phyloP scores from a whole-genome alignment of 345 rosid species.

The Linum lewisii region DNA sequence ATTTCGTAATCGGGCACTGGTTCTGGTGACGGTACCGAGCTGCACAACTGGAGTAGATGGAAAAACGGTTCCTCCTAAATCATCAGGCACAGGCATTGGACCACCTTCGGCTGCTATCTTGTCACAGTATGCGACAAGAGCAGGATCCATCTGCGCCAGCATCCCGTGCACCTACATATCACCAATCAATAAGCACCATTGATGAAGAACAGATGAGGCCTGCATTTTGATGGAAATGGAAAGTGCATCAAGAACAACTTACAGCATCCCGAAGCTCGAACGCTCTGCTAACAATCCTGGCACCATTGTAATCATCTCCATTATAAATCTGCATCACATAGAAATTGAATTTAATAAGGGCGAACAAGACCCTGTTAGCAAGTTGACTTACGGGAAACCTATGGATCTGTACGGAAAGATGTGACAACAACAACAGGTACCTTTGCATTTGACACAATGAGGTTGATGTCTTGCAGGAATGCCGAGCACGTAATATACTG shows the following conservation, averaged over 20 bases:
- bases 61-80: conserved; percentile 48
- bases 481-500: conserved; percentile 73
- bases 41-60: conserved; percentile 67
- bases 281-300: conserved; percentile 90
- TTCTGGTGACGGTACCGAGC: conserved; percentile 66
- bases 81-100: conserved; percentile 70
- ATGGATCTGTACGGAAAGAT: conserved; percentile 4
- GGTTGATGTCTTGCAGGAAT: conserved; percentile 82
- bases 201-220: neutral
- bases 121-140: conserved; percentile 70
- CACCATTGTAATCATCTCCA: conserved; percentile 91
- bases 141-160: conserved; percentile 99
- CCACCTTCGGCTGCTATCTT: conserved; percentile 89
- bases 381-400: too few relatives aligned
- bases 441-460: conserved; percentile 89
- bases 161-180: conserved; percentile 79
- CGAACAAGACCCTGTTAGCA: neutral
- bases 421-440: conserved; percentile 21
- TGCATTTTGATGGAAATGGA: neutral
- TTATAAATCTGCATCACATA: conserved; percentile 54
- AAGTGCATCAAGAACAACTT: conserved; percentile 16
- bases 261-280: conserved; percentile 95
- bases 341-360: neutral
- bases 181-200: neutral
- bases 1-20: conserved; percentile 93